A percentile compares a stretch with the other conserved stretches of the same genome.
These are phyloP conservation scores for Spongospora subterranea DNA, from an alignment of 208 protist species.

Conservation along the genomic window DNA sequence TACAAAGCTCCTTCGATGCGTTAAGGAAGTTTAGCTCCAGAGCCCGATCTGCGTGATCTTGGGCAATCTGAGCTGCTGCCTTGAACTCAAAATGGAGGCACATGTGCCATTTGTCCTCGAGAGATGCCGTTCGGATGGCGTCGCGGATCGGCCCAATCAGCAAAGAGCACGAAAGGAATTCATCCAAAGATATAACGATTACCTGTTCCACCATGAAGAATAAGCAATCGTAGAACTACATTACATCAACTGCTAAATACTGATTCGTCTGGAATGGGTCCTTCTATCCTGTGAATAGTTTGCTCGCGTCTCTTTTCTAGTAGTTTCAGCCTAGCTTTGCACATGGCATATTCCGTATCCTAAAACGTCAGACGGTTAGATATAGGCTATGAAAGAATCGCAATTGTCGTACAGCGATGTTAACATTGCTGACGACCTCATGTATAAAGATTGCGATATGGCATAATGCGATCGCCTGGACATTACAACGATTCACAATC, in stretches of 20 bases:
- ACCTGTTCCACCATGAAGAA: not conserved
- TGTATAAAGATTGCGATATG: not conserved
- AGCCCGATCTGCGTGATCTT: not conserved
- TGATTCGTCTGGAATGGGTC: not conserved
- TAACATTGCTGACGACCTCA: not conserved
- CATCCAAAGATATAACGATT: not conserved
- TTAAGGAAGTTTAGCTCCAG: not conserved
- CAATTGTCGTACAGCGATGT: not conserved
- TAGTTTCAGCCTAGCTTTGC: not conserved
- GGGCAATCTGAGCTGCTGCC: not conserved
- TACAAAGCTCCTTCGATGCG: not conserved
- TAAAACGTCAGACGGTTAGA: not conserved
- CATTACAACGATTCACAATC: too few species aligned
- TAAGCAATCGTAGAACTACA: not conserved
- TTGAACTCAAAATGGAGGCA: conserved; percentile 47
- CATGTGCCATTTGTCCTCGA: not conserved
- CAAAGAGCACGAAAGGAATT: not conserved
- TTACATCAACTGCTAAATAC: not conserved
- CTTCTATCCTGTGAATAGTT: not conserved
- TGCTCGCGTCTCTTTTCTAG: not conserved
- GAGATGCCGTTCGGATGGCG: not conserved
- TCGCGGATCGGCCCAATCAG: not conserved
- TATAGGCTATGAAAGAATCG: not conserved
- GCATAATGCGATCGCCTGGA: not conserved
- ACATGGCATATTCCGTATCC: not conserved